Evolutionary conservation across 768 basidiomycete genomes (phyloP).

Genomic region (Dictyophora rubrovolvata): DNA sequence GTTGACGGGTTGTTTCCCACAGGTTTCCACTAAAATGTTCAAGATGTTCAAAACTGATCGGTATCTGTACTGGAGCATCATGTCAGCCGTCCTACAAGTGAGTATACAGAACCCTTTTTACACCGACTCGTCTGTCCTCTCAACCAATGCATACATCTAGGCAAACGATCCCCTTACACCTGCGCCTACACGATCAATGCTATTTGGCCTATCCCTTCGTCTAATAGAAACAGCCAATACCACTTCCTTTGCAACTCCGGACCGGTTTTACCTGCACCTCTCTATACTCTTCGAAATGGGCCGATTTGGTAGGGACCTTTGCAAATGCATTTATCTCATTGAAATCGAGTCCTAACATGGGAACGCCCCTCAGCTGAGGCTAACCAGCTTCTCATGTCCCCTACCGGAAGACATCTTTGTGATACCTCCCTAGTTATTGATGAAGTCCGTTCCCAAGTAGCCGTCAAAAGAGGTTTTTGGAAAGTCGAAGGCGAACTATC

Average conservation of each 20-base stretch:
- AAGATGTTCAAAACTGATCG: constrained; percentile 77
- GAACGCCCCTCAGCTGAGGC: constrained; percentile 4
- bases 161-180: constrained; percentile 61
- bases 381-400: constrained; percentile 2
- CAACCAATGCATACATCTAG: constrained; percentile 25
- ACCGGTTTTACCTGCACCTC: constrained; percentile 71
- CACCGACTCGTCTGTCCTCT: background rate
- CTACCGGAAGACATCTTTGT: constrained; percentile 34
- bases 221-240: constrained; percentile 54
- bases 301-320: constrained; percentile 66
- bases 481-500: constrained; percentile 56
- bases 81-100: constrained; percentile 73
- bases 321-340: background rate
- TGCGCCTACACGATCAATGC: constrained; percentile 49
- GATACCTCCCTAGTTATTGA: constrained; percentile 63
- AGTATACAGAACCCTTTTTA: background rate
- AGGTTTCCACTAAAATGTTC: constrained; percentile 75
- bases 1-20: background rate
- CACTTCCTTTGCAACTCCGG: constrained; percentile 54
- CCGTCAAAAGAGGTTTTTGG: constrained; percentile 42
- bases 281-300: constrained; percentile 59
- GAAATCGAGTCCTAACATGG: background rate
- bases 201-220: constrained; percentile 70
- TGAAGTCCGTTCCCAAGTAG: constrained; percentile 65
- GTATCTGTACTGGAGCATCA: constrained; percentile 76